Evolutionary conservation across 768 basidiomycete genomes (phyloP).

Genomic region (Termitomyces sp.): DNA sequence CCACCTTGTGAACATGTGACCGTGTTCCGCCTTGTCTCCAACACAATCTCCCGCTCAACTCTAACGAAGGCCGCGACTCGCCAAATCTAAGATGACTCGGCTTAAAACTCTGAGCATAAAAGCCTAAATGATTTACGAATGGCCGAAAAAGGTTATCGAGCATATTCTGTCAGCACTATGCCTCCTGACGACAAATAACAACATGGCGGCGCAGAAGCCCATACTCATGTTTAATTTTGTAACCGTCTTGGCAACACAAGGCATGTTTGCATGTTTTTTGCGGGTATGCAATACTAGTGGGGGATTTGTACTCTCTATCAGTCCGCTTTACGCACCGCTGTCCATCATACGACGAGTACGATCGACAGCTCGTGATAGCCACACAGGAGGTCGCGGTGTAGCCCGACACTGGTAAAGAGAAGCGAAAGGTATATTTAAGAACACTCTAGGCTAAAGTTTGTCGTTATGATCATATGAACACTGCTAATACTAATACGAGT

Average conservation of each 20-base stretch:
- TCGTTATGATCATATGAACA: conserved; percentile 10
- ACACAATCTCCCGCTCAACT: background rate
- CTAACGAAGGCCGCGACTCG: background rate
- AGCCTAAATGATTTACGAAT: conserved; percentile 3
- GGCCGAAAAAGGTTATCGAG: conserved; percentile 12
- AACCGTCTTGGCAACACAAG: background rate
- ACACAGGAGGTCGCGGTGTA: conserved; percentile 9
- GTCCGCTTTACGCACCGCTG: background rate
- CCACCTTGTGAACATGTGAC: conserved; percentile 10
- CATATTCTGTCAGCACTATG: conserved; percentile 14
- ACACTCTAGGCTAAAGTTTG: conserved; percentile 4
- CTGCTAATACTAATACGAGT: conserved; percentile 3
- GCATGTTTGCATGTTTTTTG: background rate
- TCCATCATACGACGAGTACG: conserved; percentile 7
- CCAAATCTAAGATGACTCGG: background rate
- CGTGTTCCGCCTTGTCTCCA: conserved; percentile 1
- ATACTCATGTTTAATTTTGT: background rate
- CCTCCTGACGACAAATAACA: conserved; percentile 12
- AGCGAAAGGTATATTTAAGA: conserved; percentile 6
- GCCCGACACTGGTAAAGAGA: conserved; percentile 8
- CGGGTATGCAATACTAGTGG: background rate
- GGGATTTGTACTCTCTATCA: background rate
- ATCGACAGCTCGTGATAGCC: conserved; percentile 14
- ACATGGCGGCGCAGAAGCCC: conserved; percentile 11
- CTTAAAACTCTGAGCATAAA: conserved; percentile 10